These are phyloP conservation scores for Globisporangium abappressorium DNA, from an alignment of 352 stramenopile genomes.

Conservation along the genomic window DNA sequence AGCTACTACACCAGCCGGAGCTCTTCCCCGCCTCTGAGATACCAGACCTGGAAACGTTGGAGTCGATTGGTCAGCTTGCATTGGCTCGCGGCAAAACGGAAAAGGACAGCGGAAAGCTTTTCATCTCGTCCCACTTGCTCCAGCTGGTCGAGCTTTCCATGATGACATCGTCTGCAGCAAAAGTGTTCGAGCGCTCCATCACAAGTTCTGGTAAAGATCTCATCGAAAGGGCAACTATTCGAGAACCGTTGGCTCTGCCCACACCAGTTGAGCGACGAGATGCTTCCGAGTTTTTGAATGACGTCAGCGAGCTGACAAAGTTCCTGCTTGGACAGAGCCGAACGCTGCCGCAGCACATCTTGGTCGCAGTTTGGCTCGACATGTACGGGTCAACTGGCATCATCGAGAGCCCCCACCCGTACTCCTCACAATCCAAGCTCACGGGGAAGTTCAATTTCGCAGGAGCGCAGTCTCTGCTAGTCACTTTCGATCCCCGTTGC, in stretches of 20 bases:
- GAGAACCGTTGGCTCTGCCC: constrained; percentile 35
- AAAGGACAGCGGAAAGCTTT: constrained; percentile 55
- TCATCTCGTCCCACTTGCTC: constrained; percentile 72
- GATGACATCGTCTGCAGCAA: constrained; percentile 39
- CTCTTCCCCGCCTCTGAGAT: constrained; percentile 55
- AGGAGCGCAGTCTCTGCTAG: constrained; percentile 46
- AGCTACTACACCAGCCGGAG: constrained; percentile 63
- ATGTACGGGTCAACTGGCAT: constrained; percentile 61
- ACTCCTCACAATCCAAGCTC: constrained; percentile 25
- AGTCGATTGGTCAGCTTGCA: constrained; percentile 60
- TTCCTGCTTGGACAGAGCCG: constrained; percentile 61
- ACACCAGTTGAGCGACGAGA: constrained; percentile 38
- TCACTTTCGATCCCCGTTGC: constrained; percentile 71
- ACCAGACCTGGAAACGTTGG: constrained; percentile 57
- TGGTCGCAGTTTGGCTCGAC: constrained; percentile 75
- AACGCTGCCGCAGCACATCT: constrained; percentile 45
- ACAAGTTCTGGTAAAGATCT: background rate
- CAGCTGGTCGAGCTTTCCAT: constrained; percentile 80
- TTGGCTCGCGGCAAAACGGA: constrained; percentile 56
- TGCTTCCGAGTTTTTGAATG: constrained; percentile 42
- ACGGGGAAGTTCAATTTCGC: constrained; percentile 46
- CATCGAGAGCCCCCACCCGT: constrained; percentile 70
- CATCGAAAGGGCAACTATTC: background rate
- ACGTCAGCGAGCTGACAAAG: constrained; percentile 44
- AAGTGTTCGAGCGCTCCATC: constrained; percentile 33